Evolutionary conservation across 208 protist species (phyloP), one percentile per base, ranked within the genome.

Genomic region (Crithidia bombi): DNA sequence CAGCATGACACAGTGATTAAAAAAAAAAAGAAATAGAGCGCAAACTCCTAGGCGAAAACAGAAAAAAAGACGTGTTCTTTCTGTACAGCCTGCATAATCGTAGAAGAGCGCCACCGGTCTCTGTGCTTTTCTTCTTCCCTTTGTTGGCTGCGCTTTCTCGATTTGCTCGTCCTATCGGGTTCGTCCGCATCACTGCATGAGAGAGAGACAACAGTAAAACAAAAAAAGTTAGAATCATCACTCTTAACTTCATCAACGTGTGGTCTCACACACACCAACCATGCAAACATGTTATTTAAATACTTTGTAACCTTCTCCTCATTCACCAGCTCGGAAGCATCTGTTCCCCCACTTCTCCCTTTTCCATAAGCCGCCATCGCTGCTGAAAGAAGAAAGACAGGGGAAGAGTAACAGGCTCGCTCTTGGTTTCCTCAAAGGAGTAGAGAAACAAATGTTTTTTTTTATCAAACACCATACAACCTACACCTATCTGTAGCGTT

Each of bases 301-400:
- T 70, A 62, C 54, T 52, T 54, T 62, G 41, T 44, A 51, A 33
- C 58, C 58, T 43, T 32, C 58, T 65, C 44, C 58, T 17, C 58
- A 51, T 50, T 28, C 58, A n/a, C 43, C 58, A 41, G 26, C 23
- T 43, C n/a, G 39, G 25, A 17, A 63, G 25, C 54, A 7, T 21
- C 41, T 47, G 19, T 25, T 50, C n/a, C 21, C 26, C 5, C 12
- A 23, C 41, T 28, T n/a, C n/a, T n/a, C n/a, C n/a, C n/a, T n/a
- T n/a, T n/a, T n/a, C n/a, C n/a, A 28, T 50, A 38, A 47, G 15
- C 50, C 56, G 28, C 1, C 10, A 19, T 47, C 56, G 25, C 10
- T 21, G 56, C 26, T 32, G 23, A 15, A 30, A 19, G 3, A 21
- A n/a, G 3, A 35, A n/a, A n/a, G n/a, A n/a, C n/a, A n/a, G n/a